Evolutionary conservation across 805 yeast species (phyloP).

Genomic region (Kodamaea leandrae): DNA sequence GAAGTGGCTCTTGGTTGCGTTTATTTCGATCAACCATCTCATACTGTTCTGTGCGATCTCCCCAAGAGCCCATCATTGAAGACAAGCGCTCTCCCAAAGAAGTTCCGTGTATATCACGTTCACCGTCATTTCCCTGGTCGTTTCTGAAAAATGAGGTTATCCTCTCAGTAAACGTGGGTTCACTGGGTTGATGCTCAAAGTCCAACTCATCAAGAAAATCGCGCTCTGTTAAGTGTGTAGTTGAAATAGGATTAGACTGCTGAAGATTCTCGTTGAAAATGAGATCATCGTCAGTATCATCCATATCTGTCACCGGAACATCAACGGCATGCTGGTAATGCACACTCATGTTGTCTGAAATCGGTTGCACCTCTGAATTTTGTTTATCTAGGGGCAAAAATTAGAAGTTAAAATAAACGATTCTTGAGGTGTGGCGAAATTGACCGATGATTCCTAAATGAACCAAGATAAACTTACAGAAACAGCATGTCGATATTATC

Average conservation of each 20-base stretch:
- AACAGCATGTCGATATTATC: too few relatives aligned
- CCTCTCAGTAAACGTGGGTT: conserved; percentile 1
- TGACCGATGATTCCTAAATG: too few relatives aligned
- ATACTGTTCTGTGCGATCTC: conserved; percentile 9
- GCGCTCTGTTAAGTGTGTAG: not conserved
- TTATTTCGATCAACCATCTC: conserved; percentile 11
- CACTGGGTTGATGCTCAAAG: conserved; percentile 17
- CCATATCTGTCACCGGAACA: conserved; percentile 55
- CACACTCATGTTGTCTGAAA: conserved; percentile 9
- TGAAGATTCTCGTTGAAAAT: conserved; percentile 21
- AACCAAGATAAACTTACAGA: too few relatives aligned
- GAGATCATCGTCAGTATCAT: conserved; percentile 40
- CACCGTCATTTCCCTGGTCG: not conserved
- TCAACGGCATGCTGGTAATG: conserved; percentile 41
- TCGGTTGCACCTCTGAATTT: too few relatives aligned
- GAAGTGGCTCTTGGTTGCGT: not conserved
- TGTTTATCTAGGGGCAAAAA: too few relatives aligned
- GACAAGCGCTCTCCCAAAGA: too few relatives aligned
- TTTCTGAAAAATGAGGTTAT: conserved; percentile 7
- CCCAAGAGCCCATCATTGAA: too few relatives aligned
- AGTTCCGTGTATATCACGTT: too few relatives aligned
- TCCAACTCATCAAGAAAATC: conserved; percentile 23
- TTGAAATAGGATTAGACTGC: not conserved
- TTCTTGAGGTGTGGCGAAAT: too few relatives aligned
- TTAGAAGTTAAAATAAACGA: too few relatives aligned